phyloP scores from a whole-genome alignment of 1,284 basidiomycete species.

The Sporisorium reilianum region DNA sequence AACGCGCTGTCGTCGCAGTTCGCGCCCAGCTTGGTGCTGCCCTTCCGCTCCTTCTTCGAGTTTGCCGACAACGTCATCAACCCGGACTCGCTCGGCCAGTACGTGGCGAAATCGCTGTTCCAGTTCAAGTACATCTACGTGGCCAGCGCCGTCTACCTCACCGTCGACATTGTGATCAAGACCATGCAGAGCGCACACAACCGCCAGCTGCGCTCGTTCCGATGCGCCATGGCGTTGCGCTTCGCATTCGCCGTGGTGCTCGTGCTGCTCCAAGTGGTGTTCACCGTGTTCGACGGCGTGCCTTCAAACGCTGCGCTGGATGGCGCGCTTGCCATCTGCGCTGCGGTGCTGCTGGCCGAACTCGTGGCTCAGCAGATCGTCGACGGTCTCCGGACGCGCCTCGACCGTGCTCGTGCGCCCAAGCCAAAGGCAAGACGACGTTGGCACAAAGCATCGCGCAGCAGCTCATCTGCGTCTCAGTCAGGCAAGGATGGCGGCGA shows the following conservation, averaged over 20 bases:
- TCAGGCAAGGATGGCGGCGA: conserved; percentile 10
- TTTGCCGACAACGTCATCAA: conserved; percentile 33
- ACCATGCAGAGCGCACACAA: conserved; percentile 26
- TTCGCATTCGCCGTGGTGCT: conserved; percentile 32
- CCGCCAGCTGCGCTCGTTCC: conserved; percentile 25
- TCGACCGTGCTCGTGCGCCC: conserved; percentile 18
- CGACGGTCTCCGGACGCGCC: conserved; percentile 10
- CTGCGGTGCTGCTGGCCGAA: conserved; percentile 35
- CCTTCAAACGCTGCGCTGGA: conserved; percentile 27
- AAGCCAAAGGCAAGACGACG: neutral
- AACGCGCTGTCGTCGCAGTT: conserved; percentile 25
- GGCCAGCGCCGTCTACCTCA: conserved; percentile 30
- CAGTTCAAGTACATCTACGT: conserved; percentile 52
- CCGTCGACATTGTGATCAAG: conserved; percentile 41
- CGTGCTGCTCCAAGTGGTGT: conserved; percentile 33
- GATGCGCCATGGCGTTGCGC: conserved; percentile 21
- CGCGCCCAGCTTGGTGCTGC: conserved; percentile 27
- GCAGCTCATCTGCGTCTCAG: conserved; percentile 7
- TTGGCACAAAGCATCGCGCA: neutral
- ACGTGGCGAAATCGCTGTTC: conserved; percentile 27
- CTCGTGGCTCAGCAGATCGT: conserved; percentile 30
- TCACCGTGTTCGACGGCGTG: conserved; percentile 25
- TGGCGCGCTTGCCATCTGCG: conserved; percentile 38
- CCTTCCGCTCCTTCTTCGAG: conserved; percentile 28
- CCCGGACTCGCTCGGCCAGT: conserved; percentile 36